These are phyloP conservation scores for Apiospora sp. DNA, from an alignment of 2,329 filamentous ascomycete genomes.

Conservation along the genomic window DNA sequence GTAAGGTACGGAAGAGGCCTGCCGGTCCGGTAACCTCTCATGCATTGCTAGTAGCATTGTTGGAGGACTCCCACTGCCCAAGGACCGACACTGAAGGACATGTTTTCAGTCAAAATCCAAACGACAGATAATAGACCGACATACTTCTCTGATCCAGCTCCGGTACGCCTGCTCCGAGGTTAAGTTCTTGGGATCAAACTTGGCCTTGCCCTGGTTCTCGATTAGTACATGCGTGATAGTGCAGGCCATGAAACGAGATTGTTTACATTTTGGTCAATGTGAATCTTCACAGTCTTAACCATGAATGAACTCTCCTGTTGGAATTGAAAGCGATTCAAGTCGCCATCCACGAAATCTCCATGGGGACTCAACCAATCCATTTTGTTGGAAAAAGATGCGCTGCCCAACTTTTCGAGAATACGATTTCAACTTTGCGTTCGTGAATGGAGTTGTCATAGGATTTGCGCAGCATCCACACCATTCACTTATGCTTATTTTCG, in stretches of 20 bases:
- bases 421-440: too few species aligned
- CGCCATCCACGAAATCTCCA: neutral
- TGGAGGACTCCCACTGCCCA: neutral
- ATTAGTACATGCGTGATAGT: neutral
- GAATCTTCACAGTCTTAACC: neutral
- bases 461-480: too few species aligned
- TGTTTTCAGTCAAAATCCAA: neutral
- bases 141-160: neutral
- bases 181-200: neutral
- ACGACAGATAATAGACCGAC: neutral
- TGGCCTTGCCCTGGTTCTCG: neutral
- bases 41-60: neutral
- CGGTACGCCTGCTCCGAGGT: neutral
- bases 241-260: too few species aligned
- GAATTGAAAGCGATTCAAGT: neutral
- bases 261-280: neutral
- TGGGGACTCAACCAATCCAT: neutral
- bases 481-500: too few species aligned
- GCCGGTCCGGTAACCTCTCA: neutral
- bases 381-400: too few species aligned
- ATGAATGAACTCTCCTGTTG: neutral
- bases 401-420: too few species aligned
- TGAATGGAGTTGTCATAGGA: too few species aligned
- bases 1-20: neutral
- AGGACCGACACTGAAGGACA: neutral